Evolutionary conservation across 495 filamentous ascomycete genomes (phyloP).

Genomic region (Neurospora intermedia): DNA sequence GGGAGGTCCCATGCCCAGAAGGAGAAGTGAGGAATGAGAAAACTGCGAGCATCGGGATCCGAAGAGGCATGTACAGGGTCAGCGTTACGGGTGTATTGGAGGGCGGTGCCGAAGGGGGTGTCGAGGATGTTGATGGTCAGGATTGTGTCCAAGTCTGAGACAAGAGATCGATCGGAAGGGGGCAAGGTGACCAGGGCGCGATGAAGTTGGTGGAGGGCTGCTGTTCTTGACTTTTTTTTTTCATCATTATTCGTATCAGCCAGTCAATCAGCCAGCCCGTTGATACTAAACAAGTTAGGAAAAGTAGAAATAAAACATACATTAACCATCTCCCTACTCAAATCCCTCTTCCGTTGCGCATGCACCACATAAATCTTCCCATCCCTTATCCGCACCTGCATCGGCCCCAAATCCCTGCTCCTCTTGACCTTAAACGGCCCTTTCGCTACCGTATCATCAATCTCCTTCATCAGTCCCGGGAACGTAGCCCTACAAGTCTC

Average conservation of each 20-base stretch:
- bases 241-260: too few relatives aligned
- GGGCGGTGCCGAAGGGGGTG: conserved; percentile 28
- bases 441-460: conserved; percentile 33
- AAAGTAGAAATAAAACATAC: conserved; percentile 6
- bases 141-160: conserved; percentile 38
- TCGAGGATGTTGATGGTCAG: conserved; percentile 42
- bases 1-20: conserved; percentile 65
- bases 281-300: neutral
- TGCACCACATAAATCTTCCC: conserved; percentile 36
- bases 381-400: conserved; percentile 33
- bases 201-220: conserved; percentile 36
- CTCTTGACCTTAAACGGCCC: conserved; percentile 34
- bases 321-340: conserved; percentile 31
- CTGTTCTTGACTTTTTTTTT: conserved; percentile 23
- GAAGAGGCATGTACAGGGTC: conserved; percentile 37
- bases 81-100: conserved; percentile 27
- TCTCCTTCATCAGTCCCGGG: conserved; percentile 34
- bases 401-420: conserved; percentile 24
- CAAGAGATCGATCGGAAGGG: neutral
- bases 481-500: conserved; percentile 32
- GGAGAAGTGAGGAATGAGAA: conserved; percentile 72
- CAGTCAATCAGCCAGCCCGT: neutral
- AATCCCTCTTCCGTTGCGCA: conserved; percentile 26
- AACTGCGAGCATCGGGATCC: conserved; percentile 32
- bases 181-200: conserved; percentile 43